Percentiles rank a stretch among this genome's conserved stretches.
Evolutionary conservation across 345 rosid species (phyloP).

Genomic region (Hibiscus syriacus): DNA sequence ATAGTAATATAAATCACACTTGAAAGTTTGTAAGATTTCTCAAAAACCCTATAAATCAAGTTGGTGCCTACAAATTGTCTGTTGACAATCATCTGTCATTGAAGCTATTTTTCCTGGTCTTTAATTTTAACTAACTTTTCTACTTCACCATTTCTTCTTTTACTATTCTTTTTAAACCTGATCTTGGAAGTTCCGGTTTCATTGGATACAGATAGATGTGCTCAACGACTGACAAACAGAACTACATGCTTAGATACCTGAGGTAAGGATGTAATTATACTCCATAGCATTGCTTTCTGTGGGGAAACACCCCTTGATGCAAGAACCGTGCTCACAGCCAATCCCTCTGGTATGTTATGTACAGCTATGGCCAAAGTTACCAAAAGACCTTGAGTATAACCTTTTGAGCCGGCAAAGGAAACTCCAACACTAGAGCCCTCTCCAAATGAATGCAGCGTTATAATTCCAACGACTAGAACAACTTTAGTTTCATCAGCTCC

Average conservation of each 20-base stretch:
- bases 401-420: slow-evolving; percentile 96
- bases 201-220: neutral
- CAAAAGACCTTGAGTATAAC: slow-evolving; percentile 90
- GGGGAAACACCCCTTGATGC: slow-evolving; percentile 98
- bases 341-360: slow-evolving; percentile 95
- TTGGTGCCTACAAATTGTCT: neutral
- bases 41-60: neutral
- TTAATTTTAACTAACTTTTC: neutral
- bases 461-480: slow-evolving; percentile 91
- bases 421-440: slow-evolving; percentile 99
- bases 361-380: slow-evolving; percentile 98
- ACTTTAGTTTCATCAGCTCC: slow-evolving; percentile 95
- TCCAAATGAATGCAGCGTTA: slow-evolving; percentile 99
- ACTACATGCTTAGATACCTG: slow-evolving; percentile 45
- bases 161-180: neutral
- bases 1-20: neutral
- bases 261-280: slow-evolving; percentile 92
- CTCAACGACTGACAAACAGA: slow-evolving; percentile 6
- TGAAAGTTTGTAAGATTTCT: neutral
- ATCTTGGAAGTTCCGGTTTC: neutral
- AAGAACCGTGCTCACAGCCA: slow-evolving; percentile 98
- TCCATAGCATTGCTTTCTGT: slow-evolving; percentile 98
- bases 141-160: neutral
- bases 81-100: neutral
- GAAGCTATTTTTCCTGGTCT: neutral